A percentile compares a stretch with the other conserved stretches of the same genome.
Conservation (phyloP, 352 stramenopile species). For the Pythium vanterpoolii region DNA sequence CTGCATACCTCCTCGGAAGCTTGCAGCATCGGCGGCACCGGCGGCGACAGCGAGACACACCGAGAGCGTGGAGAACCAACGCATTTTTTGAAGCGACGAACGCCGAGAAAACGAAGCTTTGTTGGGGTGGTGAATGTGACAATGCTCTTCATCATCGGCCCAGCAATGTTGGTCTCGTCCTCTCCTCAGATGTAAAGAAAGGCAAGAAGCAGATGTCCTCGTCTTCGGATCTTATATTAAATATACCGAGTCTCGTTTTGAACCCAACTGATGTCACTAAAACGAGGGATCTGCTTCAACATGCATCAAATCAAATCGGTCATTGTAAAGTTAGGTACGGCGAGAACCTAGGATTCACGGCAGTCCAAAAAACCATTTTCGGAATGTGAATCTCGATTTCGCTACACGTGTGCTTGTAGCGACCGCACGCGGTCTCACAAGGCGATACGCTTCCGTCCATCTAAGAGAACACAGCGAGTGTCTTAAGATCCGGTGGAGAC, state of each 20-base stretch:
- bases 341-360: too few relatives aligned
- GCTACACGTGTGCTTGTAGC: too few relatives aligned
- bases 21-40: background rate
- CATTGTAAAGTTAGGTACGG: too few relatives aligned
- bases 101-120: too few relatives aligned
- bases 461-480: too few relatives aligned
- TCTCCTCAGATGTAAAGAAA: background rate
- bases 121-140: background rate
- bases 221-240: background rate
- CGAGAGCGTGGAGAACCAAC: background rate
- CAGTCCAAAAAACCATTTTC: too few relatives aligned
- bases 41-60: background rate
- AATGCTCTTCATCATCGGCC: background rate
- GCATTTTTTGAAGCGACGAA: too few relatives aligned
- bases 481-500: too few relatives aligned
- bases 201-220: background rate
- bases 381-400: too few relatives aligned
- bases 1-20: slow-evolving; percentile 5
- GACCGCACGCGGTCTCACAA: too few relatives aligned
- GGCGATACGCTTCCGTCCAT: too few relatives aligned
- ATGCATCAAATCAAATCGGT: background rate
- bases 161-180: background rate
- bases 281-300: background rate
- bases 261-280: background rate
- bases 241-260: background rate